Evolutionary conservation across 2,329 filamentous ascomycete species (phyloP), one percentile per base, ranked within the genome.

Genomic region (Fusarium haematococcum): DNA sequence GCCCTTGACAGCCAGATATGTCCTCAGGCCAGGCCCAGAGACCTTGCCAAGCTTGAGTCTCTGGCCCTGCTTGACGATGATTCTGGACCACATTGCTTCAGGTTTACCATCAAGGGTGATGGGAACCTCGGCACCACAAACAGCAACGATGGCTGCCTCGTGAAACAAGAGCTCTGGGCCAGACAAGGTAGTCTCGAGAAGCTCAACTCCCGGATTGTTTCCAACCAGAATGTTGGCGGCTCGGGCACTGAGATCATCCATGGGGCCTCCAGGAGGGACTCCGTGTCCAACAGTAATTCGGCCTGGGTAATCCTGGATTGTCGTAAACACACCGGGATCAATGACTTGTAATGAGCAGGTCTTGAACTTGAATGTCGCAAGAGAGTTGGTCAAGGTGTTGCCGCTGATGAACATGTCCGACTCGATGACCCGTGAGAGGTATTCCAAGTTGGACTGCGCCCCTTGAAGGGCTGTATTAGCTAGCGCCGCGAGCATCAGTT

Each of bases 1-100:
- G 27, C 73, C 73, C 11, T 71, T 67, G 7, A 63, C 48, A 14
- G 56, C 68, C 70, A 61, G 3, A 90, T 89, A 72, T 91, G 90
- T 10, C 69, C 74, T 37, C 73, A 78, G 37, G 75, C 77, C 5
- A 78, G 57, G 7, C 67, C 70, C 35, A 23, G 39, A 20, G 54
- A 57, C 54, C 8, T 57, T 57, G 5, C 54, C 54, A 57, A 57
- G 54, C 20, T 57, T 57, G 13, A 57, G 32, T 6, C 20, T 57
- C 20, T 57, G 54, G 16, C 54, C 54, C 23, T 37, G 54, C 54
- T 37, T 37, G 16, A 57, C 32, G 9, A 37, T 57, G 14, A 57
- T 57, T n/a, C 54, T 37, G 32, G 54, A 57, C 54, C 54, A 57
- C 54, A 37, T 37, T 37, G 54, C 3, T 18, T 57, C 20, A 37